These are phyloP conservation scores for Colletotrichum acutatum DNA, from an alignment of 2,329 filamentous ascomycete genomes.

Conservation along the genomic window DNA sequence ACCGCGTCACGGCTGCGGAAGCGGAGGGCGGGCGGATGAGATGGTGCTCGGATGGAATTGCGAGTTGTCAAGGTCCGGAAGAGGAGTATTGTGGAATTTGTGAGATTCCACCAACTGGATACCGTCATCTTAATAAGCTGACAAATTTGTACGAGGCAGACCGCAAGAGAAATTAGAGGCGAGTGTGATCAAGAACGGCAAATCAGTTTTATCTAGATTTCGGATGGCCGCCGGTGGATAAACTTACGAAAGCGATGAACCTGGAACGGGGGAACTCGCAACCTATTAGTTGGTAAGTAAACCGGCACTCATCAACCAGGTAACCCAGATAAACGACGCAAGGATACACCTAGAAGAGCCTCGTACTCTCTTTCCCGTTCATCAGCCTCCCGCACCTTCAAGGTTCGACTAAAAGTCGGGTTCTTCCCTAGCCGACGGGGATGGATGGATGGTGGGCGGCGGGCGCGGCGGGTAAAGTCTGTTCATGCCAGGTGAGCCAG, in stretches of 20 bases:
- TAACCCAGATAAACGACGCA: background rate
- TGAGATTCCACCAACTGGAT: background rate
- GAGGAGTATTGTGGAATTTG: background rate
- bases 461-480: background rate
- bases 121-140: background rate
- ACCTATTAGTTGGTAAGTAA: background rate
- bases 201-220: background rate
- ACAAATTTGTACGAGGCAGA: background rate
- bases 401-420: background rate
- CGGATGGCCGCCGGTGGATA: background rate
- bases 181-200: background rate
- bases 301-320: no score
- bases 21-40: background rate
- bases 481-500: background rate
- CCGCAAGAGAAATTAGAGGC: background rate
- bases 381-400: background rate
- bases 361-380: background rate
- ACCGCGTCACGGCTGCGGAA: background rate
- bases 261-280: background rate
- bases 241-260: background rate
- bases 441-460: background rate
- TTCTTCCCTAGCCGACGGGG: background rate
- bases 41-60: background rate
- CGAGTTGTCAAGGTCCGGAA: background rate
- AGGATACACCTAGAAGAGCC: background rate